These are phyloP conservation scores for Letharia columbiana DNA, from an alignment of 495 filamentous ascomycete species.

Conservation along the genomic window DNA sequence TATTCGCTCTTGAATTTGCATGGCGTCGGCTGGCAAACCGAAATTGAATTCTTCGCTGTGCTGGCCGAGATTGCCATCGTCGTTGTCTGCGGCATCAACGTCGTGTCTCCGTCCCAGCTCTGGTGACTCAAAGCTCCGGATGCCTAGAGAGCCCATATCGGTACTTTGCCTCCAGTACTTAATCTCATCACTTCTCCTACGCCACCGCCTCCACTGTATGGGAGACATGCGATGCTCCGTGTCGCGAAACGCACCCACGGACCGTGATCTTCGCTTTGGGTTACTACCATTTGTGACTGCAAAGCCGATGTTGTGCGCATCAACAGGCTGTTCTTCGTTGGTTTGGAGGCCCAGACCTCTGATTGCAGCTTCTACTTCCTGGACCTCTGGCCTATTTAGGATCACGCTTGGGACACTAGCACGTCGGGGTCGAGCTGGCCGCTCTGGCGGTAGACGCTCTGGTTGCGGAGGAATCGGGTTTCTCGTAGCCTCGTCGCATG, in stretches of 20 bases:
- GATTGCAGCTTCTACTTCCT: conserved; percentile 19
- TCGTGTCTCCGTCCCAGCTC: conserved; percentile 19
- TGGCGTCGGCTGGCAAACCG: conserved; percentile 34
- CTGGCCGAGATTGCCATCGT: conserved; percentile 29
- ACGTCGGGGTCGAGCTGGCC: conserved; percentile 20
- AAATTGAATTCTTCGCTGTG: conserved; percentile 36
- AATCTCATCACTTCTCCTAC: conserved; percentile 31
- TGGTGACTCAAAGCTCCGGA: conserved; percentile 11
- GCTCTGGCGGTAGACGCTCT: conserved; percentile 14
- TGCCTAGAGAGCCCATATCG: conserved; percentile 15
- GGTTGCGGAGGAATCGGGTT: conserved; percentile 9
- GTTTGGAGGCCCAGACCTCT: conserved; percentile 20
- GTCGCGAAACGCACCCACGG: conserved; percentile 26
- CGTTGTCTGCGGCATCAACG: conserved; percentile 28
- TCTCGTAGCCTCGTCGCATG: not conserved
- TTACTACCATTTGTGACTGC: conserved; percentile 28
- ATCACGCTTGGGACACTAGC: conserved; percentile 24
- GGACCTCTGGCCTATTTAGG: conserved; percentile 20
- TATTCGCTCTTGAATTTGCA: conserved; percentile 40
- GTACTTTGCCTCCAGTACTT: conserved; percentile 29
- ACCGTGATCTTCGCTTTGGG: conserved; percentile 32
- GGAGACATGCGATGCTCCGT: conserved; percentile 32
- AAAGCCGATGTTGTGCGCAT: conserved; percentile 24
- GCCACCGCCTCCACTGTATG: conserved; percentile 32
- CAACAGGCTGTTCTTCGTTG: conserved; percentile 13